Evolutionary conservation across 805 yeast species (phyloP).

Genomic region (Ogataea saltuana): DNA sequence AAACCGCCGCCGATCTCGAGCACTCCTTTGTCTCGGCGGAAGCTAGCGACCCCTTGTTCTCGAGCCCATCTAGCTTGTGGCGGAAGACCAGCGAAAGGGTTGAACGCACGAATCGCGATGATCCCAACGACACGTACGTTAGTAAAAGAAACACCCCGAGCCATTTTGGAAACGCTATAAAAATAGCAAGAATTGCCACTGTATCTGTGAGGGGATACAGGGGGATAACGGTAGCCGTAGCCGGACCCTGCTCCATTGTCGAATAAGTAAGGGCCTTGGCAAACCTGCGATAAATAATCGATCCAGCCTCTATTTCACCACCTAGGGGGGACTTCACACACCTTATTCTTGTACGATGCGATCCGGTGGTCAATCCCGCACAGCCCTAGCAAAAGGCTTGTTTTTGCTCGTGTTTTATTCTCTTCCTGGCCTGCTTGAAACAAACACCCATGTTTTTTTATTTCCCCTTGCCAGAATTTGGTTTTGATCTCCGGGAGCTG

Average conservation of each 20-base stretch:
- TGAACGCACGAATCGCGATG: slow-evolving; percentile 29
- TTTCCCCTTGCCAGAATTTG: too few species aligned
- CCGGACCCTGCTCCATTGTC: slow-evolving; percentile 6
- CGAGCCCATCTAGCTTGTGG: slow-evolving; percentile 27
- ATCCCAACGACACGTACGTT: slow-evolving; percentile 28
- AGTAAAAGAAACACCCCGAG: slow-evolving; percentile 24
- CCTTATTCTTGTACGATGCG: background rate
- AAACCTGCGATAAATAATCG: background rate
- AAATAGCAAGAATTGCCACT: slow-evolving; percentile 29
- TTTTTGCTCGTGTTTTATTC: background rate
- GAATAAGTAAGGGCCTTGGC: slow-evolving; percentile 27
- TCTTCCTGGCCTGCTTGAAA: background rate
- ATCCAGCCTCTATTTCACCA: background rate
- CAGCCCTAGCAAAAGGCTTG: background rate
- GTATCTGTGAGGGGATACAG: slow-evolving; percentile 32
- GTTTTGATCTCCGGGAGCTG: slow-evolving; percentile 3
- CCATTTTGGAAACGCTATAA: slow-evolving; percentile 32
- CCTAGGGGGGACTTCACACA: slow-evolving; percentile 1
- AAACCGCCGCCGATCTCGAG: slow-evolving; percentile 3
- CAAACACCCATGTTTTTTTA: too few species aligned
- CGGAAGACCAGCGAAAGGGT: slow-evolving; percentile 29
- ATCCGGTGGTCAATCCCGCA: background rate
- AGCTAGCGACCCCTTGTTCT: slow-evolving; percentile 6
- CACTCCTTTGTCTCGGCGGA: background rate
- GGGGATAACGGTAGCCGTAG: slow-evolving; percentile 18